Evolutionary conservation across 23 red algal genomes (phyloP), one percentile per base, ranked within the genome.

Genomic region (Gracilaria domingensis): DNA sequence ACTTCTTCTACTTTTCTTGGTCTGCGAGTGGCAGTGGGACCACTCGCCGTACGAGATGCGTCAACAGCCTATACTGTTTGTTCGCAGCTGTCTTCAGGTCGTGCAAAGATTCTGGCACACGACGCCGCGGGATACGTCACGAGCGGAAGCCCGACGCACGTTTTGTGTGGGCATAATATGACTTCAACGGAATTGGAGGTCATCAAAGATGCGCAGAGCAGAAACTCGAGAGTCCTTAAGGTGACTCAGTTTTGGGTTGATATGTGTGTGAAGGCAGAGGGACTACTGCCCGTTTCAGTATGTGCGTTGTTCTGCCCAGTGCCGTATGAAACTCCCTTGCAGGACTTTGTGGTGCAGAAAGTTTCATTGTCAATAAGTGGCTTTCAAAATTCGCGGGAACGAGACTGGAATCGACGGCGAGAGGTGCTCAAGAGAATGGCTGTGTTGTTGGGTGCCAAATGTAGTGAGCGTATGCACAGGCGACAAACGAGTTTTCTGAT

Each of bases 161-260:
- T 91, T 7, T 8, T 91, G 18, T 91, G 88, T 40, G 58, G 32
- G 12, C 49, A 53, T 44, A 60, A 57, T 36, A 34, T 91, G 20
- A 42, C 57, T 21, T 38, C 88, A 23, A 62, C 58, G 71, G 76
- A 50, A 60, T 20, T 32, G 39, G 36, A 62, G 57, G 29, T 74
- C 11, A 59, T 91, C 8, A 75, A 75, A 75, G 59, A 56, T 25
- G 78, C 78, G 13, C 75, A 72, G 36, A 45, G 32, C 29, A 74
- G 9, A 37, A 91, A 91, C 67, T 23, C 36, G 45, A 75, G 80
- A 20, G 88, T 91, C 21, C 38, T 82, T 47, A 57, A 69, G 25
- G 88, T 91, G 38, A 91, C 88, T 18, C 39, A 48, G 26, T 54
- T 58, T 69, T 91, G 88, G 88, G 70, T 91, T 21, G 78, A 91